These are phyloP conservation scores for Yamadazyma membranifaciens DNA, from an alignment of 1,139 yeast genomes.

Conservation along the genomic window DNA sequence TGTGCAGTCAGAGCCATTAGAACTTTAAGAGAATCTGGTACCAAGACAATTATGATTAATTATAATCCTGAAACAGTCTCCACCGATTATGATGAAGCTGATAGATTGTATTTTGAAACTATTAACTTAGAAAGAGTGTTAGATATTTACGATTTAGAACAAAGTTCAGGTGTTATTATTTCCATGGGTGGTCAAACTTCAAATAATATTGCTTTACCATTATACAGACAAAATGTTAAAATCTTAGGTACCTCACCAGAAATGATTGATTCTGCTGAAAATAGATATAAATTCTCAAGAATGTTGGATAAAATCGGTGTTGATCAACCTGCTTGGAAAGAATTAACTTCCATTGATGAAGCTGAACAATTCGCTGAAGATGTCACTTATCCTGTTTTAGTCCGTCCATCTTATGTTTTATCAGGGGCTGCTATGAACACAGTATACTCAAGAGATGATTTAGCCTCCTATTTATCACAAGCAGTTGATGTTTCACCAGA, in stretches of 20 bases:
- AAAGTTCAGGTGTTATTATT: conserved; percentile 87
- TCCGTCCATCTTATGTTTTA: conserved; percentile 95
- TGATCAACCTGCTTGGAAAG: conserved; percentile 99
- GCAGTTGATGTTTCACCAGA: conserved; percentile 98
- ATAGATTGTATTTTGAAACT: conserved; percentile 93
- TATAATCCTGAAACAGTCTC: conserved; percentile 98
- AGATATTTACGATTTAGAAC: conserved; percentile 93
- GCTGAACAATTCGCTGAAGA: conserved; percentile 91
- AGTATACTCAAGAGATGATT: conserved; percentile 85
- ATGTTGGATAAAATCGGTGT: conserved; percentile 96
- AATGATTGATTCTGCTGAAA: conserved; percentile 98
- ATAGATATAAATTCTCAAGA: conserved; percentile 96
- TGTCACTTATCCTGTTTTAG: conserved; percentile 93
- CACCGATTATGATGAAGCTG: conserved; percentile 98
- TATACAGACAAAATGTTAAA: conserved; percentile 94
- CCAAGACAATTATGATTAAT: conserved; percentile 94
- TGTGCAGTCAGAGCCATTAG: conserved; percentile 96
- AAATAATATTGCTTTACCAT: conserved; percentile 89
- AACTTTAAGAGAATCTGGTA: conserved; percentile 82
- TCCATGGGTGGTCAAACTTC: conserved; percentile 99
- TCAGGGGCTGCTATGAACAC: conserved; percentile 99
- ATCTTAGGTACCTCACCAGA: conserved; percentile 97
- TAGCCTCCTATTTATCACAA: conserved; percentile 83
- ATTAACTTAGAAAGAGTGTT: conserved; percentile 92
- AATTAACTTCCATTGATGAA: conserved; percentile 88